phyloP scores from a whole-genome alignment of 2,329 filamentous ascomycete species.

The Aureobasidium melanogenum region DNA sequence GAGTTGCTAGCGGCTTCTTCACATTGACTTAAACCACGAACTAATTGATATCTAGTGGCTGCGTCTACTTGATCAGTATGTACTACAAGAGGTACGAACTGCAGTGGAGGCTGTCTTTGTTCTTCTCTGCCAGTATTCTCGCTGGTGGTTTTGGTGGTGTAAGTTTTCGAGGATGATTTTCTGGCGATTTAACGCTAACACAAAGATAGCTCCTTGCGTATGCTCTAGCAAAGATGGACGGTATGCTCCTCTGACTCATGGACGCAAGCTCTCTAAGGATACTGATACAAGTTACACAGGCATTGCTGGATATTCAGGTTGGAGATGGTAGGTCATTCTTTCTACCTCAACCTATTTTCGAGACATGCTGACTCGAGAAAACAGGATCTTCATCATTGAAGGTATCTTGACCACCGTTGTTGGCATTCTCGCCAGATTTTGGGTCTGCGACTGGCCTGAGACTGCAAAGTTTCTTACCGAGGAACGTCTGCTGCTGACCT shows the following conservation, averaged over 20 bases:
- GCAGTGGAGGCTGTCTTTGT: slow-evolving; percentile 17
- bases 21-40: neutral
- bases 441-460: slow-evolving; percentile 37
- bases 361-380: neutral
- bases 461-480: slow-evolving; percentile 37
- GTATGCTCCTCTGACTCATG: neutral
- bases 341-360: slow-evolving; percentile 3
- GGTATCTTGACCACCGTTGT: slow-evolving; percentile 22
- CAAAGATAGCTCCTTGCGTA: slow-evolving; percentile 19
- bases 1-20: slow-evolving; percentile 30
- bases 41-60: slow-evolving; percentile 18
- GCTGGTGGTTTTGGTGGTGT: slow-evolving; percentile 2
- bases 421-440: slow-evolving; percentile 16
- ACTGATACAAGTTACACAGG: neutral
- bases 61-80: slow-evolving; percentile 27
- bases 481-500: slow-evolving; percentile 35
- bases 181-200: neutral
- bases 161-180: neutral
- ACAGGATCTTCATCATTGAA: slow-evolving; percentile 24
- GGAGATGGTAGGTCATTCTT: slow-evolving; percentile 20
- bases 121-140: slow-evolving; percentile 26
- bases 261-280: neutral
- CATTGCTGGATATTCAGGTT: slow-evolving; percentile 23
- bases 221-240: slow-evolving; percentile 24
- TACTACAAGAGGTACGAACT: slow-evolving; percentile 34